Conservation (phyloP, 441 rosid species). For the Gossypium lobatum region DNA sequence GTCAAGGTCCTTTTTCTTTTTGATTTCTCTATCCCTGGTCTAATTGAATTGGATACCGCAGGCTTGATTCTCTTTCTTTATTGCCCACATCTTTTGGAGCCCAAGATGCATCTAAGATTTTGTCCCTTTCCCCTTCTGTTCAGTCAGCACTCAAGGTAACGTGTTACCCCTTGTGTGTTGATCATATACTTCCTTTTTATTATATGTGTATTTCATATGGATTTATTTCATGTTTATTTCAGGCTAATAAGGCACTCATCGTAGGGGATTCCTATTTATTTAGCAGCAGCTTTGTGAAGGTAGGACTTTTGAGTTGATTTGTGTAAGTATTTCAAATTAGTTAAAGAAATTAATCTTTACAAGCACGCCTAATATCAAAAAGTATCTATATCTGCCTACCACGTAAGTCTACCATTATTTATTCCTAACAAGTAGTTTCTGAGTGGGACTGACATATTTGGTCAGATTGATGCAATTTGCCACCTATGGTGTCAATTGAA, state of each 20-base stretch:
- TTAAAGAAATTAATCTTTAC: not conserved
- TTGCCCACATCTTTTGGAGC: slow-evolving; percentile 63
- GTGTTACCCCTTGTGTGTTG: not conserved
- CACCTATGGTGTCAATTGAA: not conserved
- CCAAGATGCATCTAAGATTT: slow-evolving; percentile 73
- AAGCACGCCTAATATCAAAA: not conserved
- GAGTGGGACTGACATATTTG: not conserved
- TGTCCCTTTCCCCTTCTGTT: slow-evolving; percentile 72
- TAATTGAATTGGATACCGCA: slow-evolving; percentile 35
- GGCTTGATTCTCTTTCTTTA: slow-evolving; percentile 88
- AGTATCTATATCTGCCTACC: not conserved
- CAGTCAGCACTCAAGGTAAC: slow-evolving; percentile 73
- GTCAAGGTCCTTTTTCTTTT: slow-evolving; percentile 9
- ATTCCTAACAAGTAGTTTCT: not conserved
- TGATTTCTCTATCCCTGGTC: slow-evolving; percentile 15
- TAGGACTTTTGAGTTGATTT: slow-evolving; percentile 19
- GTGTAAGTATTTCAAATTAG: slow-evolving; percentile 1
- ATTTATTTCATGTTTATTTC: slow-evolving; percentile 24
- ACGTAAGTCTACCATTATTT: not conserved
- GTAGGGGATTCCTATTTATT: slow-evolving; percentile 68
- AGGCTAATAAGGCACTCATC: slow-evolving; percentile 71
- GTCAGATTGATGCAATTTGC: not conserved
- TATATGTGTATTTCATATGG: slow-evolving; percentile 12
- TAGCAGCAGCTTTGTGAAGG: slow-evolving; percentile 82
- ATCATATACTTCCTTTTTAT: not conserved